A percentile compares a stretch with the other conserved stretches of the same genome.
phyloP scores from a whole-genome alignment of 805 yeast species.

The Saccharomycopsis malanga region DNA sequence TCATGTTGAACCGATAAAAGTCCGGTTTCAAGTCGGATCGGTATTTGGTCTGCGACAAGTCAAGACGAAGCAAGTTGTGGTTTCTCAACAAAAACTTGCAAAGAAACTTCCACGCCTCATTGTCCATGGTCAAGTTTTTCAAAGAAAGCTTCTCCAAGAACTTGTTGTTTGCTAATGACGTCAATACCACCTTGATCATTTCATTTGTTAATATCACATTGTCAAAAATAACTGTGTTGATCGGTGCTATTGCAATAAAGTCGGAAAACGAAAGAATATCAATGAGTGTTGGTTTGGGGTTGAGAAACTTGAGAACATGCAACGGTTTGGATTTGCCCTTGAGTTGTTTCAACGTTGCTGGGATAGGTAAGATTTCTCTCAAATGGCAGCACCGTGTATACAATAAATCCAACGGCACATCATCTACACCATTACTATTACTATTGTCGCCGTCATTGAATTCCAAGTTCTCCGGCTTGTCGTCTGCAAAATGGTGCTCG shows the following conservation, averaged over 20 bases:
- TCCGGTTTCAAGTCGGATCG: slow-evolving; percentile 30
- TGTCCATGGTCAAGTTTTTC: slow-evolving; percentile 68
- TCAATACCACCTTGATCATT: slow-evolving; percentile 66
- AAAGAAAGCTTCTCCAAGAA: slow-evolving; percentile 67
- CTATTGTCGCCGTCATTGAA: slow-evolving; percentile 22
- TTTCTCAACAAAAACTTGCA: slow-evolving; percentile 70
- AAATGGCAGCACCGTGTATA: slow-evolving; percentile 91
- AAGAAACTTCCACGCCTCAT: slow-evolving; percentile 68
- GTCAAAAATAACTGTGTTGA: slow-evolving; percentile 69
- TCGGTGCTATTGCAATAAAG: slow-evolving; percentile 78
- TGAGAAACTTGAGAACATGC: slow-evolving; percentile 67
- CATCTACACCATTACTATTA: slow-evolving; percentile 23
- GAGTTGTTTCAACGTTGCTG: slow-evolving; percentile 78
- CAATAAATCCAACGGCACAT: slow-evolving; percentile 48
- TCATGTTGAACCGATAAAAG: slow-evolving; percentile 63
- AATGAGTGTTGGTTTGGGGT: slow-evolving; percentile 82
- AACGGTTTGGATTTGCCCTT: slow-evolving; percentile 69
- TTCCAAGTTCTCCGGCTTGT: slow-evolving; percentile 20
- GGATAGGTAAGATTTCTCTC: slow-evolving; percentile 86
- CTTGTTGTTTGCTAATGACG: slow-evolving; percentile 60
- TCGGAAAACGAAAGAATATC: slow-evolving; percentile 86
- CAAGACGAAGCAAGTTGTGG: slow-evolving; percentile 49
- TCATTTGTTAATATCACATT: slow-evolving; percentile 68
- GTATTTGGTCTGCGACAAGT: slow-evolving; percentile 57
- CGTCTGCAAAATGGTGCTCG: slow-evolving; percentile 45